Percentiles rank a stretch among this genome's conserved stretches.
These are phyloP conservation scores for Xylaria sp. DNA, from an alignment of 2,329 filamentous ascomycete genomes.

Conservation along the genomic window DNA sequence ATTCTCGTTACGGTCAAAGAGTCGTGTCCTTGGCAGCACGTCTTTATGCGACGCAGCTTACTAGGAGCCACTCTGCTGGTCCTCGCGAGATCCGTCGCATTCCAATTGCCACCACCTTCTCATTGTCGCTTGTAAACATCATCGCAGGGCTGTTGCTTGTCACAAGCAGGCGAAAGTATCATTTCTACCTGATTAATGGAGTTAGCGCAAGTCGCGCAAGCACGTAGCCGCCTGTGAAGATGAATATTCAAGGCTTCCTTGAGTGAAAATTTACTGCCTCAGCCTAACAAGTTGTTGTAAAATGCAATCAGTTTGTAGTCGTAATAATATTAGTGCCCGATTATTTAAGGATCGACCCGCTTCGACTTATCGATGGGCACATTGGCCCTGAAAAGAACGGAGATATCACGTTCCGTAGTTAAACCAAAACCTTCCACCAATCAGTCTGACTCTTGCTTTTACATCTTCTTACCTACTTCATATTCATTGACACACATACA, in stretches of 20 bases:
- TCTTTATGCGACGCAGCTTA: not conserved
- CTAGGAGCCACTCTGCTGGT: not conserved
- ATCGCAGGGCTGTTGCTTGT: not conserved
- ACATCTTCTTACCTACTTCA: not conserved
- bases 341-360: constrained; percentile 2
- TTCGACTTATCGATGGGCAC: not conserved
- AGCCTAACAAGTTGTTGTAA: not conserved
- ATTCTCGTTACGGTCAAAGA: not conserved
- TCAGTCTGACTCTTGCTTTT: constrained; percentile 7
- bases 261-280: not conserved
- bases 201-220: not conserved
- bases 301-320: not conserved
- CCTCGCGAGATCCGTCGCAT: not conserved
- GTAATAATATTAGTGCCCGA: not conserved
- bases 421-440: constrained; percentile 22
- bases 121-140: not conserved
- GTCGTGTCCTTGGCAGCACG: not conserved
- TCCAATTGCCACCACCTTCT: not conserved
- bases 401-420: constrained; percentile 5
- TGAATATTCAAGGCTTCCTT: not conserved
- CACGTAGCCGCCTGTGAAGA: not conserved
- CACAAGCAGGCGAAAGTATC: not conserved
- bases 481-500: not conserved
- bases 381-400: not conserved
- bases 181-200: no score